phyloP scores from a whole-genome alignment of 495 filamentous ascomycete genomes.

The Amorphotheca resinae region DNA sequence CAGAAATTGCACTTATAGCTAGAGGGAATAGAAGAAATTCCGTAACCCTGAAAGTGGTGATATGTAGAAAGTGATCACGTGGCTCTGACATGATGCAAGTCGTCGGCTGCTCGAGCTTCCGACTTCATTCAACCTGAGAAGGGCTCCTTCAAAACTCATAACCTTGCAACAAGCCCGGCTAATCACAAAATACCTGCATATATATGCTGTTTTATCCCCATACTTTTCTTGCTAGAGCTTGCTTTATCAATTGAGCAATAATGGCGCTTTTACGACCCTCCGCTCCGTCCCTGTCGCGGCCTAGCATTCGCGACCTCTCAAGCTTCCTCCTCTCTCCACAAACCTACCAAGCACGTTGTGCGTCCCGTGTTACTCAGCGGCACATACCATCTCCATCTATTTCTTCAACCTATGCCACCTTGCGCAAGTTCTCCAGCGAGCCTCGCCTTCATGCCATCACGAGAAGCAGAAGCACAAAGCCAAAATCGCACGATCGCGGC shows the following conservation, averaged over 20 bases:
- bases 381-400: background rate
- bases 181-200: too few species aligned
- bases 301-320: conserved; percentile 10
- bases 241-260: background rate
- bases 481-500: conserved; percentile 16
- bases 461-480: too few species aligned
- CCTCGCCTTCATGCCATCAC: conserved; percentile 1
- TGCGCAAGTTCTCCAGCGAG: background rate
- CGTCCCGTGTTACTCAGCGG: background rate
- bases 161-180: too few species aligned
- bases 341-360: conserved; percentile 3
- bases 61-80: too few species aligned
- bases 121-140: too few species aligned
- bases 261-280: conserved; percentile 7
- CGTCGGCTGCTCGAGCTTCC: too few species aligned
- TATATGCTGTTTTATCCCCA: background rate
- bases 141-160: too few species aligned
- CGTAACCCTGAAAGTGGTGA: too few species aligned
- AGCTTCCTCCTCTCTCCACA: conserved; percentile 10
- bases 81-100: too few species aligned
- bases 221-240: background rate
- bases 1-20: too few species aligned
- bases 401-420: background rate
- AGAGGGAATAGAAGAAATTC: too few species aligned
- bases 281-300: background rate